phyloP scores from a whole-genome alignment of 2,329 filamentous ascomycete genomes.

The Gliomastix tumulicola region DNA sequence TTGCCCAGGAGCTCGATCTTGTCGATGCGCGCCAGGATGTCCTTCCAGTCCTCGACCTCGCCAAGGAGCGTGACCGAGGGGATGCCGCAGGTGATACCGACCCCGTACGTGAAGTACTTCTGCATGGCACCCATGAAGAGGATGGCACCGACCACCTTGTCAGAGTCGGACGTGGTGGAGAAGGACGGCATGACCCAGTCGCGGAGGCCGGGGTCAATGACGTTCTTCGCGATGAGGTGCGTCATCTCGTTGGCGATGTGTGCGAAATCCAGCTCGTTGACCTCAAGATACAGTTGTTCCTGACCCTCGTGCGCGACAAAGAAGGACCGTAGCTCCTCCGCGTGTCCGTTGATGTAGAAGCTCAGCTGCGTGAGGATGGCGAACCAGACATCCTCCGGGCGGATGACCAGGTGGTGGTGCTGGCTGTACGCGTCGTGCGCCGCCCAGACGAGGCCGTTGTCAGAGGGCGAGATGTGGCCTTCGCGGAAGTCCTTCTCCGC shows the following conservation, averaged over 20 bases:
- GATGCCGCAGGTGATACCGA: conserved; percentile 32
- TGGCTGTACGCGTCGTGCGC: conserved; percentile 30
- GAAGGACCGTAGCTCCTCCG: conserved; percentile 30
- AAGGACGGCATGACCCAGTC: conserved; percentile 45
- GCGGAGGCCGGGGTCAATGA: conserved; percentile 30
- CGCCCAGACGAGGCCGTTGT: conserved; percentile 30
- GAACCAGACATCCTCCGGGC: conserved; percentile 47
- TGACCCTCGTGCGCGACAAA: conserved; percentile 34
- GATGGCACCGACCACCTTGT: conserved; percentile 33
- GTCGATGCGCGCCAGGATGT: conserved; percentile 22
- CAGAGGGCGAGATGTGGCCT: neutral
- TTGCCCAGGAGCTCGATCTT: conserved; percentile 25
- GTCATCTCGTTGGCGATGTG: conserved; percentile 27
- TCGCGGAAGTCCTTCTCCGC: neutral
- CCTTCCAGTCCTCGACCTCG: conserved; percentile 34
- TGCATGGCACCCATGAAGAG: conserved; percentile 45
- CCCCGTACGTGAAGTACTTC: conserved; percentile 35
- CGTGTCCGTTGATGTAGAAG: conserved; percentile 36
- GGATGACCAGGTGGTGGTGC: conserved; percentile 36
- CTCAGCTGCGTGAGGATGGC: conserved; percentile 40
- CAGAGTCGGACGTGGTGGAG: conserved; percentile 37
- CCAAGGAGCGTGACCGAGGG: conserved; percentile 45
- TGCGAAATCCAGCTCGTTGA: conserved; percentile 9
- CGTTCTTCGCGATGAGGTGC: conserved; percentile 26
- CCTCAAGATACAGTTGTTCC: conserved; percentile 7